Evolutionary conservation across 352 stramenopile species (phyloP).

Genomic region (Pythium graminicola): DNA sequence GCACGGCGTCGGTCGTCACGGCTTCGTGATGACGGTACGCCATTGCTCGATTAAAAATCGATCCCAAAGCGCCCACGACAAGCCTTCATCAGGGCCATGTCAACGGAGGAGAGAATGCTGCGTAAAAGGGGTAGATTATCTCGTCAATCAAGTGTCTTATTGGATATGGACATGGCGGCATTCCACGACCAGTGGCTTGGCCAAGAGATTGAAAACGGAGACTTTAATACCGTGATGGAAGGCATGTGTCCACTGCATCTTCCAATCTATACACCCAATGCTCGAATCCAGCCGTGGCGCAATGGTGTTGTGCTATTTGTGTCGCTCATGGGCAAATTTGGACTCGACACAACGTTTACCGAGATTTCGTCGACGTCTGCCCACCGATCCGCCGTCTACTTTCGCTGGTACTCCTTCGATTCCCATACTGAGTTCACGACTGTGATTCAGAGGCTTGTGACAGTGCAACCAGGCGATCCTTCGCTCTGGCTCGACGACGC

Average conservation of each 20-base stretch:
- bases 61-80: neutral
- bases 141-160: slow-evolving; percentile 10
- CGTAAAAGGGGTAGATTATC: too few relatives aligned
- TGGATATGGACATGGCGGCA: slow-evolving; percentile 31
- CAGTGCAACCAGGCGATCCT: slow-evolving; percentile 26
- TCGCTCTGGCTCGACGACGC: slow-evolving; percentile 27
- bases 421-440: slow-evolving; percentile 26
- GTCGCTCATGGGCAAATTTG: slow-evolving; percentile 27
- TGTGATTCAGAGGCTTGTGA: slow-evolving; percentile 27
- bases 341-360: slow-evolving; percentile 46
- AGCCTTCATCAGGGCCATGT: too few relatives aligned
- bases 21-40: too few relatives aligned
- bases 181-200: slow-evolving; percentile 50
- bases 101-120: too few relatives aligned
- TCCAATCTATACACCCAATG: slow-evolving; percentile 28
- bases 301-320: slow-evolving; percentile 55
- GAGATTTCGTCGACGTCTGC: slow-evolving; percentile 12
- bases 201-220: slow-evolving; percentile 37
- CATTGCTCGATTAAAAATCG: too few relatives aligned
- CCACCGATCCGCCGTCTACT: slow-evolving; percentile 39
- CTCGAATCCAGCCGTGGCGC: slow-evolving; percentile 41
- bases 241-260: slow-evolving; percentile 30
- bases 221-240: slow-evolving; percentile 44
- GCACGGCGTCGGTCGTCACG: slow-evolving; percentile 8
- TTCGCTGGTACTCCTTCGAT: slow-evolving; percentile 49